phyloP scores from a whole-genome alignment of 2,329 filamentous ascomycete genomes.

The Hymenoscyphus fraxineus region DNA sequence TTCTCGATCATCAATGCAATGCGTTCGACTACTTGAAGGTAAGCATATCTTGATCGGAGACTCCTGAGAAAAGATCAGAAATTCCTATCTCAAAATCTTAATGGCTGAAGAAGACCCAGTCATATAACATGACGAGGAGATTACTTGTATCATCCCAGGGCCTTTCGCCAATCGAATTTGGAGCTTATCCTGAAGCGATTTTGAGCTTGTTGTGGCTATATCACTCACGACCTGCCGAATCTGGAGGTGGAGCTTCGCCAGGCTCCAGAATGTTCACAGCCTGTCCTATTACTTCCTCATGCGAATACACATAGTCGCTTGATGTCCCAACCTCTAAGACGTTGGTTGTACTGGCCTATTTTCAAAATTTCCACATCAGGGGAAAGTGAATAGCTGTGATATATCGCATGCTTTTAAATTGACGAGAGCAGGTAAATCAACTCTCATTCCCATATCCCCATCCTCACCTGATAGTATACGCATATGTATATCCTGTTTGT shows the following conservation, averaged over 20 bases:
- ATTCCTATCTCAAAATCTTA: slow-evolving; percentile 27
- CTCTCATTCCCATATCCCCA: too few relatives aligned
- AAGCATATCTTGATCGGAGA: slow-evolving; percentile 25
- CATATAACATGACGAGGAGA: slow-evolving; percentile 12
- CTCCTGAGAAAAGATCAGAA: slow-evolving; percentile 25
- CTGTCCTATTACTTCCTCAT: slow-evolving; percentile 37
- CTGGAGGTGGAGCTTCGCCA: background rate
- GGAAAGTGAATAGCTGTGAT: too few relatives aligned
- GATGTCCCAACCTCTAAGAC: slow-evolving; percentile 34
- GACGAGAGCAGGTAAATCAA: too few relatives aligned
- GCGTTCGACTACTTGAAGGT: slow-evolving; percentile 30
- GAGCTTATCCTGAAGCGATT: slow-evolving; percentile 15
- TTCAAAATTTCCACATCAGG: slow-evolving; percentile 32
- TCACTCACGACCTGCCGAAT: slow-evolving; percentile 10
- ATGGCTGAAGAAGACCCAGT: slow-evolving; percentile 15
- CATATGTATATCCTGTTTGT: too few relatives aligned
- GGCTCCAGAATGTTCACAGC: slow-evolving; percentile 28
- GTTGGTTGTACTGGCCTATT: slow-evolving; percentile 38
- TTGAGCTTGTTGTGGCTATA: slow-evolving; percentile 19
- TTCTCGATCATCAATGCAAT: slow-evolving; percentile 32
- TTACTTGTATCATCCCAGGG: slow-evolving; percentile 1
- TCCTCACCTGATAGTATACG: too few relatives aligned
- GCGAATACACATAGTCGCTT: slow-evolving; percentile 35
- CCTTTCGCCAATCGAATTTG: slow-evolving; percentile 4
- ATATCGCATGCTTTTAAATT: too few relatives aligned